Conservation (phyloP, 2,329 filamentous ascomycete species). For the Tolypocladium album region DNA sequence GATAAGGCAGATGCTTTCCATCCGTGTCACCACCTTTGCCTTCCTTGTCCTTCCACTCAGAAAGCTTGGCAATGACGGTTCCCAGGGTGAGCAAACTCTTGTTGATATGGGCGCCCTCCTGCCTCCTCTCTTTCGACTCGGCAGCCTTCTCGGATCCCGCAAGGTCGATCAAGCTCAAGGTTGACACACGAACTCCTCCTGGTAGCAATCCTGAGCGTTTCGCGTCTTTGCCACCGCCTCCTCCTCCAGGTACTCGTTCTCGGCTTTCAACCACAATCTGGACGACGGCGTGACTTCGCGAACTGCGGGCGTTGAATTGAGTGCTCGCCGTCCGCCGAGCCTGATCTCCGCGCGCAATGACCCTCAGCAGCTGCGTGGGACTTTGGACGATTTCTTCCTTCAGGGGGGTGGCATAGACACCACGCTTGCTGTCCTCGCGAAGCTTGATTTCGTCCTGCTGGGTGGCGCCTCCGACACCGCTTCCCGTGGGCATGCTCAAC, state of each 20-base stretch:
- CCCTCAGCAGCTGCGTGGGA: constrained; percentile 84
- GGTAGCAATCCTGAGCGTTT: constrained; percentile 64
- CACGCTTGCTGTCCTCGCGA: constrained; percentile 89
- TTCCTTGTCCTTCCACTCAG: constrained; percentile 76
- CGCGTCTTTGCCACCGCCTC: constrained; percentile 24
- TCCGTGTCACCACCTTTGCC: constrained; percentile 66
- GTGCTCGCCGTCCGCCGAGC: constrained; percentile 86
- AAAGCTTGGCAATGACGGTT: constrained; percentile 89
- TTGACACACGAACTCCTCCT: constrained; percentile 90
- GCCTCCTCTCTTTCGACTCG: constrained; percentile 85
- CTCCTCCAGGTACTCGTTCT: constrained; percentile 61
- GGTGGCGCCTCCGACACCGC: constrained; percentile 39
- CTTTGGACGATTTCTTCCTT: constrained; percentile 99
- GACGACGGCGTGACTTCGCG: constrained; percentile 93
- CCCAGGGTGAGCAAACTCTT: constrained; percentile 92
- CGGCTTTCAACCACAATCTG: constrained; percentile 97
- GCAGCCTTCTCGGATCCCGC: constrained; percentile 94
- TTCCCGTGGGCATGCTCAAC: constrained; percentile 60
- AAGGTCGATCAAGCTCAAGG: constrained; percentile 88
- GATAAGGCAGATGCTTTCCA: constrained; percentile 86
- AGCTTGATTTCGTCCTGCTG: constrained; percentile 91
- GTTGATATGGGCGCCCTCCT: constrained; percentile 96
- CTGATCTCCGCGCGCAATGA: constrained; percentile 90
- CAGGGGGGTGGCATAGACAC: constrained; percentile 88
- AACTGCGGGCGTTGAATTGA: constrained; percentile 93